A percentile compares a stretch with the other conserved stretches of the same genome.
These are phyloP conservation scores for Hanseniaspora osmophila DNA, from an alignment of 805 yeast genomes.

Conservation along the genomic window DNA sequence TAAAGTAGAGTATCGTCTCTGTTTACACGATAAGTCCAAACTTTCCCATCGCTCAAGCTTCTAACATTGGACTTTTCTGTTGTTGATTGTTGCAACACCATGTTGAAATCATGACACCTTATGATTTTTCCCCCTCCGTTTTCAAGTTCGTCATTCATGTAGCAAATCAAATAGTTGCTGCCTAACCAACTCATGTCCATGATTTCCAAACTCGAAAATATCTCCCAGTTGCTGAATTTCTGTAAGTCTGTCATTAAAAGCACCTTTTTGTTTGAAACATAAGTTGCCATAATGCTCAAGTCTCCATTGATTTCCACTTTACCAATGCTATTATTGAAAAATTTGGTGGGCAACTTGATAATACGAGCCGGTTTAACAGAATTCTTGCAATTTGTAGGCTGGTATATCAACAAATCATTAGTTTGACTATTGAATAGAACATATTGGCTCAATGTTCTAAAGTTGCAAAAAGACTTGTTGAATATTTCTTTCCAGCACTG, in stretches of 20 bases:
- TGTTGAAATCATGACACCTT: conserved; percentile 3
- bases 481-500: conserved; percentile 16
- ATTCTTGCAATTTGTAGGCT: background rate
- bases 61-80: too few relatives aligned
- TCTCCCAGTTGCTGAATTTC: conserved; percentile 14
- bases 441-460: conserved; percentile 12
- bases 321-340: conserved; percentile 18
- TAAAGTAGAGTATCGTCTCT: conserved; percentile 1
- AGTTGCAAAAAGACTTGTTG: conserved; percentile 11
- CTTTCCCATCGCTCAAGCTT: conserved; percentile 2
- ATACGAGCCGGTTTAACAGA: background rate
- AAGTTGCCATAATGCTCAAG: conserved; percentile 15
- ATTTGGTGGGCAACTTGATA: conserved; percentile 19
- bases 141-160: conserved; percentile 10
- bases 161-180: conserved; percentile 17
- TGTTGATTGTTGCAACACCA: background rate
- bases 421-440: conserved; percentile 16
- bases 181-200: conserved; percentile 22
- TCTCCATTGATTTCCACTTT: conserved; percentile 13
- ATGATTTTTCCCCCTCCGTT: conserved; percentile 1
- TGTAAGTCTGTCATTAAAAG: conserved; percentile 14
- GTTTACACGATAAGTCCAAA: conserved; percentile 4
- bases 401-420: conserved; percentile 6
- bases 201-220: conserved; percentile 14
- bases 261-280: conserved; percentile 20